These are phyloP conservation scores for Phytophthora sp. DNA, from an alignment of 352 stramenopile species.

Conservation along the genomic window DNA sequence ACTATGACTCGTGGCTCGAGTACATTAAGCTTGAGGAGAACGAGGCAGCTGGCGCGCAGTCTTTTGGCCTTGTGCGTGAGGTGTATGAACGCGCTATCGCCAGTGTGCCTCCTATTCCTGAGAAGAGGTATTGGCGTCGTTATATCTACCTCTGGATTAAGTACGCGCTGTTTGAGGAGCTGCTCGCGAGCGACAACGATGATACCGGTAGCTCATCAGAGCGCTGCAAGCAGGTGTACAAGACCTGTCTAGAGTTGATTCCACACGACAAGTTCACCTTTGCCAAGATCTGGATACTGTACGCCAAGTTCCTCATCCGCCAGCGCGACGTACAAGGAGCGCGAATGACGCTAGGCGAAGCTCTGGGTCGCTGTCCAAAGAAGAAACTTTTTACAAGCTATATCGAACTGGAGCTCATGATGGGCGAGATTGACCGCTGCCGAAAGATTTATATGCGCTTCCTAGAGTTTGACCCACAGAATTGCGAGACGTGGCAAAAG, in stretches of 20 bases:
- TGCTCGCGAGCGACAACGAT: conserved; percentile 80
- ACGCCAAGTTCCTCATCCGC: conserved; percentile 97
- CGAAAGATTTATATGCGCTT: conserved; percentile 90
- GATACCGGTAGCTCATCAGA: conserved; percentile 50
- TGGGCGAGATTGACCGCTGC: conserved; percentile 98
- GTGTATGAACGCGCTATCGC: conserved; percentile 96
- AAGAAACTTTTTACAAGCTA: conserved; percentile 94
- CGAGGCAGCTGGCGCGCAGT: conserved; percentile 62
- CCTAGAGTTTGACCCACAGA: conserved; percentile 83
- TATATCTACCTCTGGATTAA: conserved; percentile 99
- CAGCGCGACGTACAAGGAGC: conserved; percentile 93
- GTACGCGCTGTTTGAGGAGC: conserved; percentile 98
- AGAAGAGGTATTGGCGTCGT: conserved; percentile 98
- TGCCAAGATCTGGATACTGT: conserved; percentile 98
- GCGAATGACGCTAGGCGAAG: conserved; percentile 93
- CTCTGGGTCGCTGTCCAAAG: conserved; percentile 94
- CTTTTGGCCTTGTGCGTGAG: conserved; percentile 85
- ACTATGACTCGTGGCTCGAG: conserved; percentile 99
- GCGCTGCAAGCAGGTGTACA: conserved; percentile 94
- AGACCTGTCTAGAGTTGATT: conserved; percentile 93
- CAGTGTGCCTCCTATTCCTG: conserved; percentile 92
- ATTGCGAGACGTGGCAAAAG: conserved; percentile 95
- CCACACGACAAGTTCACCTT: conserved; percentile 98
- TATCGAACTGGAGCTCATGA: conserved; percentile 96
- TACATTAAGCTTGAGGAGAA: conserved; percentile 98